Base-by-base conservation (phyloP, 2,329 filamentous ascomycete species). In the Hymenoscyphus occultus region DNA sequence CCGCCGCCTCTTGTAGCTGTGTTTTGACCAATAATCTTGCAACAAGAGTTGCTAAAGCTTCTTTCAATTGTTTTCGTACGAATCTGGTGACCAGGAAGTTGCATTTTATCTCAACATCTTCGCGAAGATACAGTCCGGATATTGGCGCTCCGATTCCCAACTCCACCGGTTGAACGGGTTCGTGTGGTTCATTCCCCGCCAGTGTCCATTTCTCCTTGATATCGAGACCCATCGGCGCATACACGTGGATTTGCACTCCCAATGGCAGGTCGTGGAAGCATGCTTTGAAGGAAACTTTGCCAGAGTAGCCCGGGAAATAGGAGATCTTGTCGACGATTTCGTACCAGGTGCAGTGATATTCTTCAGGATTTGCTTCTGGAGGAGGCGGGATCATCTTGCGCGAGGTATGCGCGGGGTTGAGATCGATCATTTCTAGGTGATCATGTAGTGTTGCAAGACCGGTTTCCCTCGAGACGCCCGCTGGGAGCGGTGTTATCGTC, bases 91-190 rank as follows among this genome's bases (percentile, higher is more conserved):
- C 83, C 67, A 95, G 79, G 65, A 92, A 80, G 72, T 92, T 93
- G 79, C 91, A 95, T 65, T 85, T 84, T 80, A 96, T 86, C 68
- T 92, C 88, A 61, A 94, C 88, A 70, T 96, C 92, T 79, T 96
- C 92, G 13, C 90, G 83, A 56, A 96, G 80, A 74, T 93, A 96
- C 13, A 96, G 79, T 0, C 92, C 92, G 45, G 85, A 80, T 35
- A 82, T 78, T 0, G 91, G 91, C 0, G 83, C 85, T 5, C 83
- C 83, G 6, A 90, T 78, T 2, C 88, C 89, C 39, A 90, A 78
- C 78, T 93, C 90, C 13, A 83, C 77, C 0, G 85, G 81, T 73
- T 89, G 83, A 32, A 81, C 80, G 0, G 86, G 84, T 76, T 95
- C 91, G 16, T 88, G 89, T 0, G 88, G 87, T 57, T 90, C 78